Evolutionary conservation across 352 stramenopile genomes (phyloP), one percentile per base, ranked within the genome.

Genomic region (Halophytophthora polymorphica): DNA sequence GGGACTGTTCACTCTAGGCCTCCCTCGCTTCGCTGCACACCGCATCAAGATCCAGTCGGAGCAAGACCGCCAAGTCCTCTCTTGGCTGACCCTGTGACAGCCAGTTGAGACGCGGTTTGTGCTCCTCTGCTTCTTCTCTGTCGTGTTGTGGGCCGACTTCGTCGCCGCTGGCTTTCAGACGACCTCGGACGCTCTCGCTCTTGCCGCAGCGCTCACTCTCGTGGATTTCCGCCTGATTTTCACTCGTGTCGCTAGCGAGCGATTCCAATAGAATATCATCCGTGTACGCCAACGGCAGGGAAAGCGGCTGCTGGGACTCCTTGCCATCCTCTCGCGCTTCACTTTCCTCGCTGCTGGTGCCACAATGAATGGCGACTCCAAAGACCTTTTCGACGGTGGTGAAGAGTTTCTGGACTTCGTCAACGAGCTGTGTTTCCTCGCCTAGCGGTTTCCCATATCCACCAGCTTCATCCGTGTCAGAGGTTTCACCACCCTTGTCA

Each of bases 21-120:
- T 69, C 61, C 45, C 56, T 45, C 8, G 56, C 61, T 15, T 49
- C 65, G 44, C 62, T 58, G 18, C 61, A 55, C 17, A 47, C 42
- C 12, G 25, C 51, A 39, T 62, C 56, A 2, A 65, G 43, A 37
- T 69, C 55, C 54, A 69, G 61, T 18, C 46, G 61, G 39, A 65
- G 55, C 10, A 62, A 37, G 45, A 36, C 47, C 2, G 56, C 55
- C 8, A 65, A 42, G n/a, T 69, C 61, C n/a, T 69, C 56, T 15
- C 45, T 39, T 37, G 56, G 51, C 6, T 36, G 49, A 31, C 25
- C 4, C 2, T 61, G 49, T 31, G 57, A 19, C 34, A 61, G 58
- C 56, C 45, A 58, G n/a, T 47, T 22, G 3, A 45, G 35, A 12
- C 15, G 36, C 11, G 21, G 17, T 7, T 42, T 5, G 15, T 41